Percentiles rank a stretch among this genome's conserved stretches.
These are phyloP conservation scores for Sporothrix pallida DNA, from an alignment of 2,329 filamentous ascomycete species.

Conservation along the genomic window DNA sequence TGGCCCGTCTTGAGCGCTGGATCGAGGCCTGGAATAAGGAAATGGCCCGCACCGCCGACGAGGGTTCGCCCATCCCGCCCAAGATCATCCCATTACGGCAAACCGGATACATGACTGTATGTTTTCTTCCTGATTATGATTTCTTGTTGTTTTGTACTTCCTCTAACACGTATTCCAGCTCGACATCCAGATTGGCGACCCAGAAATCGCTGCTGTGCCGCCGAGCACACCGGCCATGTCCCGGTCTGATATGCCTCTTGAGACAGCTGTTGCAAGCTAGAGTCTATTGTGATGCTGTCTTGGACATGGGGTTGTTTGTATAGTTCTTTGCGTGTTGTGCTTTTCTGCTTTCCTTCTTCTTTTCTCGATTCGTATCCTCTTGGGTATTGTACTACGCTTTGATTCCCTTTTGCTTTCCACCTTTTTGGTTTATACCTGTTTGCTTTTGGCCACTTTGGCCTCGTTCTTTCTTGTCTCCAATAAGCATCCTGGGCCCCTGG, in stretches of 20 bases:
- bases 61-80: conserved; percentile 36
- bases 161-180: conserved; percentile 34
- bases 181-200: conserved; percentile 41
- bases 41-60: conserved; percentile 53
- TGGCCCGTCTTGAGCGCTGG: conserved; percentile 76
- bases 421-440: neutral
- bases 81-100: conserved; percentile 40
- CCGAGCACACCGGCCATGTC: conserved; percentile 38
- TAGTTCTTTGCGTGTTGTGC: neutral
- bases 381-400: conserved; percentile 10
- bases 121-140: conserved; percentile 5
- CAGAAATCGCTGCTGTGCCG: conserved; percentile 39
- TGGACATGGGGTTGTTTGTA: neutral
- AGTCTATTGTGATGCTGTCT: neutral
- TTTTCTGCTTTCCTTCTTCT: conserved; percentile 59
- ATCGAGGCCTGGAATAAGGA: conserved; percentile 85
- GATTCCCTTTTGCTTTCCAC: conserved; percentile 18
- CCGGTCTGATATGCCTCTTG: conserved; percentile 29
- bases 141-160: neutral
- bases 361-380: conserved; percentile 41
- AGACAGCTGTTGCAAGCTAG: conserved; percentile 20
- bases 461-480: neutral
- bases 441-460: neutral
- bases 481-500: neutral
- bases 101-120: conserved; percentile 41